Base-by-base conservation (phyloP, 139 green algal genomes). In the Eudorina sp. region DNA sequence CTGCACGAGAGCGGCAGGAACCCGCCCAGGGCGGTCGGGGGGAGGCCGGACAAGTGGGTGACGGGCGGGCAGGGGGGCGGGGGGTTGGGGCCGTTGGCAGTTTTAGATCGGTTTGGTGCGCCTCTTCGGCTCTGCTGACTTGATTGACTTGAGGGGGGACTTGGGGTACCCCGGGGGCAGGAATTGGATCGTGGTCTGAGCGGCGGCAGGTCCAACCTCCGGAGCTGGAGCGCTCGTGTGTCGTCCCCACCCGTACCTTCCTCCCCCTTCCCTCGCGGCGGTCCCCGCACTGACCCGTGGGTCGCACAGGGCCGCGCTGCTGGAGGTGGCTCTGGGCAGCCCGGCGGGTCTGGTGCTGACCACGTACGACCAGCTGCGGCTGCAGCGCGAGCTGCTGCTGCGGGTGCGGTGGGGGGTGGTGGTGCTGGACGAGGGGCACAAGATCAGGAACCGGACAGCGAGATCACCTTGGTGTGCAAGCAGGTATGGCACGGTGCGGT, bases 371-470 rank as follows among this genome's bases (percentile, higher is more conserved):
- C 91, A 96, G 81, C 70, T 99, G 89, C 94, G 98, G n/a, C 77
- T 96, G 0, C 99, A 99, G 85, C 98, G 99, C 53, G 91, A 95
- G 82, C 68, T 99, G 88, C 95, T 97, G 27, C 75, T 96, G 73
- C 60, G 89, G 18, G 90, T 74, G 55, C 78, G 87, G 19, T 99
- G 98, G 98, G 98, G 97, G 2, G 97, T 97, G 76, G 96, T 88
- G 1, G 90, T 99, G 9, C 93, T 99, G 81, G 98, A 99, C 77
- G 97, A 99, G 90, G 98, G 98, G 0, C 98, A 99, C 92, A 98
- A 98, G 89, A 99, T 99, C 46, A 90, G 97, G 40, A 99, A 99
- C 98, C 98, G 7, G 98, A 99, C 89, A 94, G 95, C 9, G 97
- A 99, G 78, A 94, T 98, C 82, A 98, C 96, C 23, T 91, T 98